phyloP scores from a whole-genome alignment of 2,329 filamentous ascomycete genomes.

The Taxawa tesnikishii region DNA sequence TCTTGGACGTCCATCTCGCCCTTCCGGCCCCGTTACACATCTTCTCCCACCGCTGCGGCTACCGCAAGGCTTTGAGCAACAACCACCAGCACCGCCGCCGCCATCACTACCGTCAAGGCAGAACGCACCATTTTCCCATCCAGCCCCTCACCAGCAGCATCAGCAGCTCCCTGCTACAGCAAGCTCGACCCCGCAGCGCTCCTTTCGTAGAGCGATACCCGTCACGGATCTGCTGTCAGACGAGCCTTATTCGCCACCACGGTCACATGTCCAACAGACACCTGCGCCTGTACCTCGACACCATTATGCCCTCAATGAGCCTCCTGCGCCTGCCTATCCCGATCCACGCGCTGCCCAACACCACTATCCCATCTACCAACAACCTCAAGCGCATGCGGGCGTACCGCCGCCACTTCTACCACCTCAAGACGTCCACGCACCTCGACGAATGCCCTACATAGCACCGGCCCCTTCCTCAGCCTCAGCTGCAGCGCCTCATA shows the following conservation, averaged over 20 bases:
- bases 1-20: conserved; percentile 24
- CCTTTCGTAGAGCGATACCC: conserved; percentile 6
- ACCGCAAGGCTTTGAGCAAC: conserved; percentile 6
- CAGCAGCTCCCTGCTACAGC: conserved; percentile 24
- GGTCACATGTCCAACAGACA: conserved; percentile 15
- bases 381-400: too few relatives aligned
- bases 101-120: too few relatives aligned
- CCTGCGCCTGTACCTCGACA: conserved; percentile 3
- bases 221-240: conserved; percentile 15
- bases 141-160: conserved; percentile 25
- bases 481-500: too few relatives aligned
- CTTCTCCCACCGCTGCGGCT: conserved; percentile 22
- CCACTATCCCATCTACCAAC: too few relatives aligned
- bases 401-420: neutral
- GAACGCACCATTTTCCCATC: conserved; percentile 10
- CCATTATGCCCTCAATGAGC: conserved; percentile 11
- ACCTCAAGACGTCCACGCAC: neutral
- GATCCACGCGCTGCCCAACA: too few relatives aligned
- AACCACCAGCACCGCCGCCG: too few relatives aligned
- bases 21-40: conserved; percentile 24
- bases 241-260: conserved; percentile 20
- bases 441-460: too few relatives aligned
- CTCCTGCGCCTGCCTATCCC: neutral
- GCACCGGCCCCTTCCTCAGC: too few relatives aligned
- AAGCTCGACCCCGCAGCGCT: conserved; percentile 8